Base-by-base conservation (phyloP, 805 yeast genomes). In the Hanseniaspora hatyaiensis region DNA sequence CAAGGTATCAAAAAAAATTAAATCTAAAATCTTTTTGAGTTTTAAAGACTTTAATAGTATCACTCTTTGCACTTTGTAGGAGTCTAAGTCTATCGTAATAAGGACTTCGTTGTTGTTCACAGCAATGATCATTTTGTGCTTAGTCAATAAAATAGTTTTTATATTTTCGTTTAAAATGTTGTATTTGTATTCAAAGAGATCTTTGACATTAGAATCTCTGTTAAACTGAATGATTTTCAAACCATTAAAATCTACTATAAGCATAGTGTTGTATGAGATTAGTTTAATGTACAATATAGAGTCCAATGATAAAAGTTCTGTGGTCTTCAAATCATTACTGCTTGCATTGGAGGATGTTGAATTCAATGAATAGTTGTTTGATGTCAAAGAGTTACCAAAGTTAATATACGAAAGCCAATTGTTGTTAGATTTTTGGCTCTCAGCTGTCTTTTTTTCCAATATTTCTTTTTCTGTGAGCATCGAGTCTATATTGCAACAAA, bases 391-490 rank as follows among this genome's bases (percentile, higher is more conserved):
- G n/a, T n/a, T n/a, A 36, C 15, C 30, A 36, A 44, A 24, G 41
- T 28, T 20, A 19, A 44, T 44, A 24, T 44, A 44, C 12, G 48
- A 44, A 11, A 44, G 18, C 48, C 48, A 44, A 12, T 36, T 44
- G 23, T 6, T 36, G 6, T 36, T 18, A 13, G 28, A 6, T n/a
- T 22, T 13, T n/a, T 12, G 11, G 13, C 15, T 6, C 8, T 36
- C 39, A n/a, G n/a, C n/a, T n/a, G n/a, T n/a, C n/a, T 26, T 26
- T 6, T 26, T 26, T 6, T 26, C 11, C 11, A 8, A 6, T 26
- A 26, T 26, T 6, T 26, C 11, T 8, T 26, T 26, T 6, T 26
- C 11, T 26, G 11, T 8, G 29, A 26, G 11, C 6, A 37, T 37
- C 3, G 49, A 30, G n/a, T 45, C 32, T n/a, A 45, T 18, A n/a